These are phyloP conservation scores for Sordaria brevicollis DNA, from an alignment of 495 filamentous ascomycete species.

Conservation along the genomic window DNA sequence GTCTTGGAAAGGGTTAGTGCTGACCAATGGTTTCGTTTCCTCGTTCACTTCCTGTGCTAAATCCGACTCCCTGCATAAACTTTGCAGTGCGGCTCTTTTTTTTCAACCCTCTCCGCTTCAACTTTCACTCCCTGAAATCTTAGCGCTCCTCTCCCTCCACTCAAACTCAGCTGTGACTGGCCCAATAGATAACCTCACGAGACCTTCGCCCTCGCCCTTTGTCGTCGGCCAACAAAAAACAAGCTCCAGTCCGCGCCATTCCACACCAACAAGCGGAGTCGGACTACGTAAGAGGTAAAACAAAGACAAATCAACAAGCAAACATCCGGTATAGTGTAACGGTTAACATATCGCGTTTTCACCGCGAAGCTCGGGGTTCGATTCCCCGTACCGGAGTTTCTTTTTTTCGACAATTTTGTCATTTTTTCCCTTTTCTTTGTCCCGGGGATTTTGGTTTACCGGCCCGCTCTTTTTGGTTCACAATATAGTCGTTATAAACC, in stretches of 20 bases:
- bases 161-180: too few species aligned
- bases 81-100: background rate
- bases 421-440: background rate
- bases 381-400: conserved; percentile 29
- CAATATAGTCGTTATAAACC: too few species aligned
- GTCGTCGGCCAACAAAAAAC: background rate
- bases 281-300: background rate
- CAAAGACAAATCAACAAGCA: rapidly evolving
- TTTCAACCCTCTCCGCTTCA: too few species aligned
- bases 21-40: background rate
- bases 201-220: background rate
- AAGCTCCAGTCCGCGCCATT: background rate
- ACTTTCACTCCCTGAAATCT: too few species aligned
- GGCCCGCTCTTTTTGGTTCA: too few species aligned
- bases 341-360: conserved; percentile 26
- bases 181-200: too few species aligned
- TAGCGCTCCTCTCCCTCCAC: too few species aligned
- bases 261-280: too few species aligned
- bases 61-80: background rate
- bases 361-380: conserved; percentile 32
- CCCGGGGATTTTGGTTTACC: background rate
- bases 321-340: background rate
- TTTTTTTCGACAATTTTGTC: background rate
- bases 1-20: background rate
- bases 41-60: background rate